phyloP scores from a whole-genome alignment of 164 flowering plant species.

The Dillenia suffruticosa region DNA sequence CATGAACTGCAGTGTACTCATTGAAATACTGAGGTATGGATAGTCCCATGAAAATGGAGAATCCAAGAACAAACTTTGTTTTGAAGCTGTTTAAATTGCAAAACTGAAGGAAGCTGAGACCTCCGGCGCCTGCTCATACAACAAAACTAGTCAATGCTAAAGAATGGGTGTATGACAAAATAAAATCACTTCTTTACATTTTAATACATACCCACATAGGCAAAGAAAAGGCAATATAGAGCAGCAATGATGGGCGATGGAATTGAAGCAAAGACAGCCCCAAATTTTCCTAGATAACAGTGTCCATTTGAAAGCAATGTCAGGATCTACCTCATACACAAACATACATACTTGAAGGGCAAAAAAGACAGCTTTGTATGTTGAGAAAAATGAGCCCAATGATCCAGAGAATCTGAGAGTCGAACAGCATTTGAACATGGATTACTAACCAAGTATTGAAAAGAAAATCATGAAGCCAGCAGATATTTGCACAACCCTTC shows the following conservation, averaged over 20 bases:
- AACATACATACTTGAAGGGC: too few species aligned
- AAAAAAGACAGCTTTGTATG: neutral
- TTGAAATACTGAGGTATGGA: slow-evolving; percentile 84
- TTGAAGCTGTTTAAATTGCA: slow-evolving; percentile 87
- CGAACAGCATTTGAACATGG: neutral
- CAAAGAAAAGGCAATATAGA: slow-evolving; percentile 68
- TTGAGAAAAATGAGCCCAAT: neutral
- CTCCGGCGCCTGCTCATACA: slow-evolving; percentile 51
- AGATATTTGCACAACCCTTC: slow-evolving; percentile 77
- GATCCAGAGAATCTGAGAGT: neutral
- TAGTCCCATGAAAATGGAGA: slow-evolving; percentile 81
- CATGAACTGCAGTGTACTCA: slow-evolving; percentile 48
- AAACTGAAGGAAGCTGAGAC: slow-evolving; percentile 75
- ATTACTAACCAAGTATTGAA: slow-evolving; percentile 62
- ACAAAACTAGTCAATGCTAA: neutral
- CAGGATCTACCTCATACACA: too few species aligned
- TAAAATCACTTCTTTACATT: neutral
- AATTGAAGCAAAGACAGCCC: slow-evolving; percentile 78
- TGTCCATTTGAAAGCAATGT: neutral
- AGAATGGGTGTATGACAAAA: neutral
- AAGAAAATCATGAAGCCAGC: slow-evolving; percentile 81
- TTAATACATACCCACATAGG: slow-evolving; percentile 68
- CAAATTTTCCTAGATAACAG: slow-evolving; percentile 56
- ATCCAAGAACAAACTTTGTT: slow-evolving; percentile 67
- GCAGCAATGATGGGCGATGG: slow-evolving; percentile 72